These are phyloP conservation scores for Cryptosporidium bovis DNA, from an alignment of 169 alveolate genomes.

Conservation along the genomic window DNA sequence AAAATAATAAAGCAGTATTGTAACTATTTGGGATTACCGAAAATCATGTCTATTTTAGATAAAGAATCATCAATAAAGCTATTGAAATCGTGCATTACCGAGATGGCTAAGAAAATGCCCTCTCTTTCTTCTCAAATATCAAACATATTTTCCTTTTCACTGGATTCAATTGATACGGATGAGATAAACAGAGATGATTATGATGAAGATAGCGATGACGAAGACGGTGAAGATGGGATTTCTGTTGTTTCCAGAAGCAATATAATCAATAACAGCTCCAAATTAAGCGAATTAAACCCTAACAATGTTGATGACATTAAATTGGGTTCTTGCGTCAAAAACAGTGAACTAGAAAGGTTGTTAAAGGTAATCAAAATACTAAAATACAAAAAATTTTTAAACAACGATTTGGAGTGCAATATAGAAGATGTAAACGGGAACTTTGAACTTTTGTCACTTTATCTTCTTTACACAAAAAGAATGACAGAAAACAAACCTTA, in stretches of 20 bases:
- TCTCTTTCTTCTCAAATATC: slow-evolving; percentile 25
- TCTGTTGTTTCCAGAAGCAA: neutral
- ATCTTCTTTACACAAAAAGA: slow-evolving; percentile 46
- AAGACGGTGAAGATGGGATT: neutral
- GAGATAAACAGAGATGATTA: slow-evolving; percentile 45
- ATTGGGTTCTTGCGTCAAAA: slow-evolving; percentile 6
- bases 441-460: slow-evolving; percentile 30
- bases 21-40: slow-evolving; percentile 69
- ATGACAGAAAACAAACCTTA: slow-evolving; percentile 75
- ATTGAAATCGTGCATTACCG: slow-evolving; percentile 27
- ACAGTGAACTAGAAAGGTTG: slow-evolving; percentile 32
- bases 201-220: slow-evolving; percentile 24
- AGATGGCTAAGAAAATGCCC: neutral
- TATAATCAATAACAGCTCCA: neutral
- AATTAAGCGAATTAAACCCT: neutral
- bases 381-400: slow-evolving; percentile 20
- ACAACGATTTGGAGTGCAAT: slow-evolving; percentile 9
- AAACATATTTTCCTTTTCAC: neutral
- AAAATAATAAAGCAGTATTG: slow-evolving; percentile 73
- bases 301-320: neutral
- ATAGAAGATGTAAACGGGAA: slow-evolving; percentile 55
- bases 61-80: slow-evolving; percentile 30
- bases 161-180: neutral
- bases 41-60: slow-evolving; percentile 27
- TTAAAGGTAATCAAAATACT: slow-evolving; percentile 28